Base-by-base conservation (phyloP, 345 rosid species). In the Arabis hirsuta region DNA sequence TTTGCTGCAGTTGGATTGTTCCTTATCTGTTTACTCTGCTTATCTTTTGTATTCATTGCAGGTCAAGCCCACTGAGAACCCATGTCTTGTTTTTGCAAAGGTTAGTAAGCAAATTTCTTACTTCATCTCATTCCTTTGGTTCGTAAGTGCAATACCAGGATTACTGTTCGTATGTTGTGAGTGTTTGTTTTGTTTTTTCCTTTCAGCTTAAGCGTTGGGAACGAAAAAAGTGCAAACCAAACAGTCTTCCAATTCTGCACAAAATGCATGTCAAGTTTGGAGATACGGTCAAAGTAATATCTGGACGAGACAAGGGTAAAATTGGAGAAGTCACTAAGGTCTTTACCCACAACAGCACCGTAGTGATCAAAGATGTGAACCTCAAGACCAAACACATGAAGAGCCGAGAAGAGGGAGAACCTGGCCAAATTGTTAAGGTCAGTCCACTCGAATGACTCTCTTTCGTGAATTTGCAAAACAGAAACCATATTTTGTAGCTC, bases 251-350 rank as follows among this genome's bases (percentile, higher is more conserved):
- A 0, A 27, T 88, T 75, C 73, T 95, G 38, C 96, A 89, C 62
- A 95, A 87, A 76, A 91, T 95, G 96, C 97, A 91, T 57, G 96
- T 95, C 70, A 91, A 88, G 83, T 24, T 88, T 20, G 99, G 99
- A 42, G 97, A 94, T 67, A 85, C 91, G 3, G 90, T 94, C 60
- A 83, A 91, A 82, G 86, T 91, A 14, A 89, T 89, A 50, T 62
- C 97, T 5, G 96, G 98, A 58, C 84, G 84, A 24, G 97, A 91
- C 57, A 91, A 90, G 81, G 97, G 97, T 54, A 91, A 91, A 73
- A 56, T 84, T 43, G 97, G 96, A 72, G 96, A 94, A 81, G 73
- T 94, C 67, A 71, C 85, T 62, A 71, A 85, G 86, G 80, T 89
- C 69, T 81, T 86, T 66, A 90, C 36, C 62, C 97, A 91, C 78